A percentile compares a stretch with the other conserved stretches of the same genome.
Conservation (phyloP, 2,329 filamentous ascomycete genomes). For the Colletotrichum viniferum region DNA sequence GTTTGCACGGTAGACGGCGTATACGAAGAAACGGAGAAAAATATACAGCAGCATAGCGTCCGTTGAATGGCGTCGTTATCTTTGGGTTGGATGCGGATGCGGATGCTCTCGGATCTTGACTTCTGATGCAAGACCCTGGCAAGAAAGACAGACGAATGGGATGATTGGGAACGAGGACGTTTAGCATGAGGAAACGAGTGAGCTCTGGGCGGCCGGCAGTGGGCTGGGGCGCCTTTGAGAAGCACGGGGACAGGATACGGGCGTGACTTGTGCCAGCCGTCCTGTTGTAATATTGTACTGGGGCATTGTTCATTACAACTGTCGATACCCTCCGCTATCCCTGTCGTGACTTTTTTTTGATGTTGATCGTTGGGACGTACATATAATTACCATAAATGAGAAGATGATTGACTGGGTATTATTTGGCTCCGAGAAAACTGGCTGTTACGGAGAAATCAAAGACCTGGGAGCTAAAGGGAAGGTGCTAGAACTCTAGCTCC, state of each 20-base stretch:
- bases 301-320: constrained; percentile 9
- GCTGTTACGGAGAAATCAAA: not conserved
- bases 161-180: not conserved
- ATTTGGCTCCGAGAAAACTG: not conserved
- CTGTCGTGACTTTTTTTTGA: not conserved
- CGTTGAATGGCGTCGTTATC: constrained; percentile 2
- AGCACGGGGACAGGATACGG: not conserved
- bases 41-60: constrained; percentile 17
- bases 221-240: not conserved
- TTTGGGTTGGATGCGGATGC: not conserved
- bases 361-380: not conserved
- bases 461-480: not conserved
- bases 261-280: not conserved
- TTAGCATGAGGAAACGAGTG: not conserved
- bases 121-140: not conserved
- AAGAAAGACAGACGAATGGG: not conserved
- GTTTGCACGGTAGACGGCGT: constrained; percentile 60
- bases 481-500: constrained; percentile 66
- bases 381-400: not conserved
- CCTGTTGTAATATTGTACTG: constrained; percentile 5
- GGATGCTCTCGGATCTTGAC: not conserved
- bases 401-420: not conserved
- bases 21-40: not conserved
- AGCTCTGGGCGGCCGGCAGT: not conserved
- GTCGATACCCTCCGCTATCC: constrained; percentile 7